Percentiles rank a stretch among this genome's conserved stretches.
Conservation (phyloP, 495 filamentous ascomycete genomes). For the Penicillium samsonianum region DNA sequence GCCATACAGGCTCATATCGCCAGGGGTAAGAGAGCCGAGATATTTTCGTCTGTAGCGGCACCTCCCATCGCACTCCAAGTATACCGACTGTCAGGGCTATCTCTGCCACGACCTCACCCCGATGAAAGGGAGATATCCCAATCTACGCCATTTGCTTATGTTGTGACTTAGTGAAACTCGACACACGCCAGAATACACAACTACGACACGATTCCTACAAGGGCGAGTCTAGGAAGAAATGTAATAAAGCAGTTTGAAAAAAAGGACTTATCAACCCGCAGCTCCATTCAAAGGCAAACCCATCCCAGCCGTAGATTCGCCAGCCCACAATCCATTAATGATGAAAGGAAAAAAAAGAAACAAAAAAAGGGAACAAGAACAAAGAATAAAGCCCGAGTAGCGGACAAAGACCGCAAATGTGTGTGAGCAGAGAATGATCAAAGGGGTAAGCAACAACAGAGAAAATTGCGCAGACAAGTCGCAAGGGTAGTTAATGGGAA, state of each 20-base stretch:
- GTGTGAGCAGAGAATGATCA: slow-evolving; percentile 1
- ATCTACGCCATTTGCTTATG: neutral
- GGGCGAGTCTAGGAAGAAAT: neutral
- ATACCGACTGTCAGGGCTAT: no score
- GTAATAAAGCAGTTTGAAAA: neutral
- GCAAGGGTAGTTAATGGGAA: neutral
- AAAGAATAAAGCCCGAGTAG: slow-evolving; percentile 7
- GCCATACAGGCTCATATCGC: no score
- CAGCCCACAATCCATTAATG: slow-evolving; percentile 35
- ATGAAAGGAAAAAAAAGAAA: slow-evolving; percentile 25
- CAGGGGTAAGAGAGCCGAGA: no score
- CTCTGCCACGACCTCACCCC: no score
- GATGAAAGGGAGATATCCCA: neutral
- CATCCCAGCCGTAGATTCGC: slow-evolving; percentile 41
- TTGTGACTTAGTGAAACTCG: neutral
- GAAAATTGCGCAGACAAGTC: neutral
- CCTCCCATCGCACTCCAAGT: no score
- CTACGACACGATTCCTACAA: neutral
- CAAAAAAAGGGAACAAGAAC: no score
- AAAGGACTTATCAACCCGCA: slow-evolving; percentile 29
- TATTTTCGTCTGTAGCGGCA: no score
- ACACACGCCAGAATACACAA: neutral
- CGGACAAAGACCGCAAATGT: slow-evolving; percentile 11
- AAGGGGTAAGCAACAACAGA: neutral
- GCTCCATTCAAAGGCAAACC: slow-evolving; percentile 31